Evolutionary conservation across 768 basidiomycete species (phyloP), one percentile per base, ranked within the genome.

Genomic region (Tubosaeta brunneosetosa): DNA sequence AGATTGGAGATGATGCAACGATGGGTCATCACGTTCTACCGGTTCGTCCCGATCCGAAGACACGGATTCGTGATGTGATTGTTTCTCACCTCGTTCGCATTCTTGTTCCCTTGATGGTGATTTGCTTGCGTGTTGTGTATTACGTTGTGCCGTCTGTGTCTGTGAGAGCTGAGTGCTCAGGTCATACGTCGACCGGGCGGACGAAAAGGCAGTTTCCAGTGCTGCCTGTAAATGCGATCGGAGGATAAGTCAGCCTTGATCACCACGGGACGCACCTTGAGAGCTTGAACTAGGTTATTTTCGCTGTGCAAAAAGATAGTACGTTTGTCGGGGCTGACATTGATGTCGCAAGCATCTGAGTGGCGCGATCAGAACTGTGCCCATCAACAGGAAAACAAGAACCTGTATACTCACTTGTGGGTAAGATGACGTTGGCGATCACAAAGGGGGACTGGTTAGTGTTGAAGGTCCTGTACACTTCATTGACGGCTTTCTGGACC

Each of bases 321-420:
- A n/a, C 95, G 80, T 64, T 98, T 99, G 73, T 98, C 97, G 0
- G 97, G 95, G 55, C 85, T 91, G 53, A 98, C 89, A 55, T 99
- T 99, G 62, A 99, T 84, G 64, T 99, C 97, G 61, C 83, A 90
- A 0, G 82, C 74, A 51, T 84, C 91, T 94, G 56, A 22, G 16
- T 13, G n/a, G 29, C 12, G 4, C 31, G 25, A 34, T 52, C 42
- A 58, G 36, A 6, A 49, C 12, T 32, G 46, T 38, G 41, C 32
- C 27, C 27, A n/a, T 14, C 7, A n/a, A n/a, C n/a, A n/a, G n/a
- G n/a, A n/a, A 42, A 11, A 25, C 14, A 22, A 19, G 7, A 22
- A 6, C 32, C 16, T 31, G 8, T 14, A 47, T 12, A 49, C 83
- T 7, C 53, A 92, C 92, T 77, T 6, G 85, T 85, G 0, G 94